A percentile compares a stretch with the other conserved stretches of the same genome.
Conservation (phyloP, 805 yeast species). For the Cyberlindnera saturnus region DNA sequence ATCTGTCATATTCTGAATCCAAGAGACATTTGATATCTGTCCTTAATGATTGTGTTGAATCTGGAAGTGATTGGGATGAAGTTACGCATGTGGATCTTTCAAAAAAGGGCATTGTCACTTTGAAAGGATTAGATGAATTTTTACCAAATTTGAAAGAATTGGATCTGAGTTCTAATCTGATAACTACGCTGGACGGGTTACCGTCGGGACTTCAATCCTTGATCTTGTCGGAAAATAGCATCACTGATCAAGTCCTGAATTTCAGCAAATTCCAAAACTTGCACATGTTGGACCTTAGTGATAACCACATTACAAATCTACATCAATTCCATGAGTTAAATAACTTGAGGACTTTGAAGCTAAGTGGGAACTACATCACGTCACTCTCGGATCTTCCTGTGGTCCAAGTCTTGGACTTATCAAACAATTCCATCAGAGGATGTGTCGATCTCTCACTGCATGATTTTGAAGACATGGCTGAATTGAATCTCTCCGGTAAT, state of each 20-base stretch:
- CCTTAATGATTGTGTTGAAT: constrained; percentile 33
- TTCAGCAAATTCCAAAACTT: constrained; percentile 18
- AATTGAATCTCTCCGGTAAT: constrained; percentile 12
- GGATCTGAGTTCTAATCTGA: constrained; percentile 9
- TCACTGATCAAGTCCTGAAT: constrained; percentile 18
- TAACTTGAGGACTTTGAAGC: constrained; percentile 20
- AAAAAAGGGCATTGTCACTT: constrained; percentile 28
- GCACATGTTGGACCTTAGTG: constrained; percentile 30
- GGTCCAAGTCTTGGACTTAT: constrained; percentile 30
- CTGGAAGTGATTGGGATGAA: constrained; percentile 35
- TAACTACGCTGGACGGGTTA: constrained; percentile 22
- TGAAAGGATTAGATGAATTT: constrained; percentile 34
- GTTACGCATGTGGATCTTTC: constrained; percentile 30
- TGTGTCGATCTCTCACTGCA: constrained; percentile 3
- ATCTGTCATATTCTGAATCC: constrained; percentile 40
- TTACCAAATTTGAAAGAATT: constrained; percentile 29
- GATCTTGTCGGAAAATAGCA: constrained; percentile 12
- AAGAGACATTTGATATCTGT: constrained; percentile 35
- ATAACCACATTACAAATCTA: constrained; percentile 32
- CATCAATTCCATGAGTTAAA: constrained; percentile 22
- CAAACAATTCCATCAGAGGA: constrained; percentile 28
- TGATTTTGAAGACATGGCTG: constrained; percentile 13
- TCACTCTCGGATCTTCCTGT: constrained; percentile 3
- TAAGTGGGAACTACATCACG: neutral
- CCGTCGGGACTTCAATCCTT: constrained; percentile 8